A percentile compares a stretch with the other conserved stretches of the same genome.
Evolutionary conservation across 352 stramenopile species (phyloP).

Genomic region (Pythium plurisporium): DNA sequence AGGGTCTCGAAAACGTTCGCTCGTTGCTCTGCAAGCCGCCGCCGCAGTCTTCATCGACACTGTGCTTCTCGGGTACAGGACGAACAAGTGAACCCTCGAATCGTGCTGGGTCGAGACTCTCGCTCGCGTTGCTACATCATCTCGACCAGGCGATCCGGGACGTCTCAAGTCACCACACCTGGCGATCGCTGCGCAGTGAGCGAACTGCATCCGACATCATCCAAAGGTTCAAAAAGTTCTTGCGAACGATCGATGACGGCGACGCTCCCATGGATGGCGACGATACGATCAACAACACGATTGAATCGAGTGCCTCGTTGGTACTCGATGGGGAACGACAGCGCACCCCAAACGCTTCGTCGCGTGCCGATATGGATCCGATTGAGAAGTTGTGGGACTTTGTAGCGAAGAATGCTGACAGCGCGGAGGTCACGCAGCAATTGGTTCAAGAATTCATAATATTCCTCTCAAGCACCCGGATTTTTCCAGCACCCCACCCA

Average conservation of each 20-base stretch:
- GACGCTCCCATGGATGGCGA: background rate
- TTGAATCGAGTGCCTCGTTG: constrained; percentile 18
- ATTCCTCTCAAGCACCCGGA: constrained; percentile 15
- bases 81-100: no score
- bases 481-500: constrained; percentile 17
- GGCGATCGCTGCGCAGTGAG: background rate
- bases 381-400: constrained; percentile 25
- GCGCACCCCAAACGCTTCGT: background rate
- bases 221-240: constrained; percentile 10
- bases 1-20: constrained; percentile 25
- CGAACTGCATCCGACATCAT: background rate
- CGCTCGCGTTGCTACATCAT: constrained; percentile 4
- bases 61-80: constrained; percentile 11
- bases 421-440: background rate
- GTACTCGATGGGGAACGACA: constrained; percentile 11
- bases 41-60: constrained; percentile 10
- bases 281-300: constrained; percentile 19
- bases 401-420: constrained; percentile 4
- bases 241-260: constrained; percentile 21
- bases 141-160: constrained; percentile 12
- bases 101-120: background rate
- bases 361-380: constrained; percentile 12
- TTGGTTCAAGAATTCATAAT: constrained; percentile 18
- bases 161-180: background rate
- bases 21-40: constrained; percentile 24